Percentiles rank a stretch among this genome's conserved stretches.
Evolutionary conservation across 2,329 filamentous ascomycete genomes (phyloP).

Genomic region (Fonsecaea pedrosoi): DNA sequence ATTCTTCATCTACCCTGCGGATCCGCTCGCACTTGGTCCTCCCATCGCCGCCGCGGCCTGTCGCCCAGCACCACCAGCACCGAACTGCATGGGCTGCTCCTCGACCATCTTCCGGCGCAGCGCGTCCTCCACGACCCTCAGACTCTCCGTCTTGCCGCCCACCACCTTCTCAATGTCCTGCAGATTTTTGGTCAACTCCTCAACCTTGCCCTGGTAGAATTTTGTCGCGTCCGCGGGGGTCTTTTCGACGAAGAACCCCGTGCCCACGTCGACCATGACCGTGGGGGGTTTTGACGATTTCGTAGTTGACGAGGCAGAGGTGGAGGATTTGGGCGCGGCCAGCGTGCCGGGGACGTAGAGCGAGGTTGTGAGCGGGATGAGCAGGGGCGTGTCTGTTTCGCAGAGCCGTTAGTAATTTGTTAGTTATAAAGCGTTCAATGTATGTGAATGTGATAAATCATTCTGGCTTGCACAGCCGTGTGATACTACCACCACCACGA

Average conservation of each 20-base stretch:
- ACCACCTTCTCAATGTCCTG: constrained; percentile 73
- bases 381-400: constrained; percentile 59
- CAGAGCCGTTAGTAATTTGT: not conserved
- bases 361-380: constrained; percentile 94
- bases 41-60: constrained; percentile 37
- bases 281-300: constrained; percentile 55
- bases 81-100: constrained; percentile 45
- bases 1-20: not conserved
- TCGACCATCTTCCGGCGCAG: constrained; percentile 60
- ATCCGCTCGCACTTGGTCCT: not conserved
- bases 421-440: too few species aligned
- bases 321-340: constrained; percentile 60
- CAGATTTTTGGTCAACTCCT: constrained; percentile 68
- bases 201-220: constrained; percentile 73
- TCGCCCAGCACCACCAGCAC: constrained; percentile 16
- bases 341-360: constrained; percentile 89
- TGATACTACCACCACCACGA: too few species aligned
- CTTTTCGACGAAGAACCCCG: constrained; percentile 95
- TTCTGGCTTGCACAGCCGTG: too few species aligned
- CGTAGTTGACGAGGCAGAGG: not conserved
- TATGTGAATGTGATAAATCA: too few species aligned
- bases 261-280: constrained; percentile 90
- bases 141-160: constrained; percentile 78
- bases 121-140: constrained; percentile 85
- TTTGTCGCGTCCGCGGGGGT: constrained; percentile 64